Conservation (phyloP, 2,329 filamentous ascomycete genomes). For the Pestalotiopsis sp. region DNA sequence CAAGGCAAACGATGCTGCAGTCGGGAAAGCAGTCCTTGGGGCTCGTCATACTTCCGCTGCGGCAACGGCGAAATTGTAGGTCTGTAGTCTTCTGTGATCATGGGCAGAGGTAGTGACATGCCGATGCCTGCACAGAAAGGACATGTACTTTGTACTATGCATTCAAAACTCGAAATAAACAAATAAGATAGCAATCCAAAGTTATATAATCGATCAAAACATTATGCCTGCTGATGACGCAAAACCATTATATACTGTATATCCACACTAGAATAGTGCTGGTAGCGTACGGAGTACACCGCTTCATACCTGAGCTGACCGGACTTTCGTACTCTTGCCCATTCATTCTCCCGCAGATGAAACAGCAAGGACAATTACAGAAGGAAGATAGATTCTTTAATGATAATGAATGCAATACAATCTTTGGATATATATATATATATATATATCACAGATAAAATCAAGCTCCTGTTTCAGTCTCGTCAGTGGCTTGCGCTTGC, state of each 20-base stretch:
- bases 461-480: background rate
- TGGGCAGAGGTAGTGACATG: background rate
- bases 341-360: background rate
- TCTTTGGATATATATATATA: no score
- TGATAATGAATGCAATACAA: no score
- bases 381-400: no score
- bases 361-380: no score
- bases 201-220: background rate
- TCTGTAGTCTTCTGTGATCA: background rate
- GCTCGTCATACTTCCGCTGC: constrained; percentile 18
- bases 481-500: background rate
- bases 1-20: constrained; percentile 41
- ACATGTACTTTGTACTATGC: background rate
- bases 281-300: background rate
- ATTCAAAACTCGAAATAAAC: background rate
- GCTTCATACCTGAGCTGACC: background rate
- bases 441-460: no score
- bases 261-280: background rate
- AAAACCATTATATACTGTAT: background rate
- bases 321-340: background rate
- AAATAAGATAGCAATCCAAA: background rate
- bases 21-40: constrained; percentile 34
- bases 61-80: background rate
- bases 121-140: background rate
- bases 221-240: background rate